Evolutionary conservation across 2,329 filamentous ascomycete species (phyloP).

Genomic region (Grosmannia huntii): DNA sequence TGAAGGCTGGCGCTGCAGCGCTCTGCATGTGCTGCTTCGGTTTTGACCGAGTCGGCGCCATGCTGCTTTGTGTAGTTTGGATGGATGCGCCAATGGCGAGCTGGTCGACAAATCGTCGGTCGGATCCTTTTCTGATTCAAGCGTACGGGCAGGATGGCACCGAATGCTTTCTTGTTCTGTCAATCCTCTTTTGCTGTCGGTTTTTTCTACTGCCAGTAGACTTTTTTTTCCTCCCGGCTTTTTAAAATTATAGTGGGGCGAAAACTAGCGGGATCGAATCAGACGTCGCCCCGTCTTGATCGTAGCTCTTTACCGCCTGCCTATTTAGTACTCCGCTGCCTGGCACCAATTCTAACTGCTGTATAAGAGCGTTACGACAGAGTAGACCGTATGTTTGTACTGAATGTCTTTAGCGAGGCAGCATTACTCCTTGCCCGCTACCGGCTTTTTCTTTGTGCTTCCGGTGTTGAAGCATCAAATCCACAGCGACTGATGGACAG

Average conservation of each 20-base stretch:
- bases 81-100: background rate
- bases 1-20: conserved; percentile 22
- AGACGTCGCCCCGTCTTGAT: background rate
- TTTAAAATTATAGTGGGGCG: conserved; percentile 7
- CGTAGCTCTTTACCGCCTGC: conserved; percentile 10
- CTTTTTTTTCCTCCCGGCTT: conserved; percentile 6
- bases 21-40: conserved; percentile 23
- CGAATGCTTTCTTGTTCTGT: background rate
- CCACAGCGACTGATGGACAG: no score
- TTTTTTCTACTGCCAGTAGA: background rate
- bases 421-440: no score
- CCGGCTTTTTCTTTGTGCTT: no score
- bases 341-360: no score
- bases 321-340: background rate
- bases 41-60: conserved; percentile 14
- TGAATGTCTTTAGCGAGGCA: no score
- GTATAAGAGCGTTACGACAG: no score
- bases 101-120: background rate
- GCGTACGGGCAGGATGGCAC: background rate
- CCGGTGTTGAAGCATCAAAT: no score
- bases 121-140: background rate
- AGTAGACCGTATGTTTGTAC: no score
- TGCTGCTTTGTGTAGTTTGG: background rate
- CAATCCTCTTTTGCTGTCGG: background rate
- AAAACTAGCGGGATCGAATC: background rate